Conservation (phyloP, 2,329 filamentous ascomycete species). For the Phialemonium atrogriseum region DNA sequence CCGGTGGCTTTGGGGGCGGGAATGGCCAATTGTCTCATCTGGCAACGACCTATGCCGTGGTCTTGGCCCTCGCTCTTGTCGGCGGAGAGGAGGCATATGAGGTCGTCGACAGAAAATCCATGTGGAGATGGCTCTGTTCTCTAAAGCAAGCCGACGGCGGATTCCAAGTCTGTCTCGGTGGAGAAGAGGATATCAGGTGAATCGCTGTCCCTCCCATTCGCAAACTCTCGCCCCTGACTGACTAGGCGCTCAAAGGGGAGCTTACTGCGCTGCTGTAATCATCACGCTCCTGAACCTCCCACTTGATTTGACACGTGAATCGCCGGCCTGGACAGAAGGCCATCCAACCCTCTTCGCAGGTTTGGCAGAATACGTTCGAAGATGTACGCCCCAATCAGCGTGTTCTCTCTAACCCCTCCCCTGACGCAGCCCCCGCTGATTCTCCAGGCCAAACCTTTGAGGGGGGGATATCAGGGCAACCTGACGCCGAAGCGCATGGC, state of each 20-base stretch:
- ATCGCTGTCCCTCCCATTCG: no score
- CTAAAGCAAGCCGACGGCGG: conserved; percentile 84
- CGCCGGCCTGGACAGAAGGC: conserved; percentile 57
- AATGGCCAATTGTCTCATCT: conserved; percentile 84
- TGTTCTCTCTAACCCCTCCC: conserved; percentile 5
- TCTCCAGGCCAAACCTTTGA: conserved; percentile 79
- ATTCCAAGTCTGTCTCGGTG: conserved; percentile 79
- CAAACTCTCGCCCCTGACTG: no score
- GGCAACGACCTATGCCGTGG: conserved; percentile 77
- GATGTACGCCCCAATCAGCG: conserved; percentile 55
- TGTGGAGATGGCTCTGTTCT: conserved; percentile 86
- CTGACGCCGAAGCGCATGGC: conserved; percentile 86
- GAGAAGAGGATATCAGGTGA: conserved; percentile 87
- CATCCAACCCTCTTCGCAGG: conserved; percentile 58
- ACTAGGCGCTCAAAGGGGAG: conserved; percentile 50
- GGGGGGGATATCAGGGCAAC: conserved; percentile 81
- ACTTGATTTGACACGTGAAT: conserved; percentile 64
- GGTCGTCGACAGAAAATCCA: conserved; percentile 68
- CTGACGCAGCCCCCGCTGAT: conserved; percentile 5
- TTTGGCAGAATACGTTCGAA: conserved; percentile 70
- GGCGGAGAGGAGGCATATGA: conserved; percentile 67
- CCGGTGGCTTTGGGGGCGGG: conserved; percentile 88
- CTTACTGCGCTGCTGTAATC: conserved; percentile 83
- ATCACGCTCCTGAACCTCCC: conserved; percentile 79
- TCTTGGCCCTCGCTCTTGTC: conserved; percentile 71